Percentiles rank a stretch among this genome's conserved stretches.
These are phyloP conservation scores for Fusarium fracticaudum DNA, from an alignment of 2,329 filamentous ascomycete genomes.

Conservation along the genomic window DNA sequence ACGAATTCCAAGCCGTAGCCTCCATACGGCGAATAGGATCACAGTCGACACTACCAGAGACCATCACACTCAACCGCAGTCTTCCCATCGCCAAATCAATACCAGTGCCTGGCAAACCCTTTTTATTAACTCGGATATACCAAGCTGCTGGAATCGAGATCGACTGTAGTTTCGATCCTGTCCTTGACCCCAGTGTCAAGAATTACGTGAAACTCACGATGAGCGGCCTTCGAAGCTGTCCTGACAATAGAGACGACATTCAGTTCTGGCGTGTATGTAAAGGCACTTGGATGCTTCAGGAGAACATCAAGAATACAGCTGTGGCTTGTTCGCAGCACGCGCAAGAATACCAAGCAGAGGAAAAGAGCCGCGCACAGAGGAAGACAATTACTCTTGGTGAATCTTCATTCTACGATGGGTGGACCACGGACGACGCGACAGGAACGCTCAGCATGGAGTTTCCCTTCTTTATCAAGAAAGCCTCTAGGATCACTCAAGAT, in stretches of 20 bases:
- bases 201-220: conserved; percentile 55
- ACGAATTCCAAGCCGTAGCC: conserved; percentile 76
- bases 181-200: conserved; percentile 82
- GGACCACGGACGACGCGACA: conserved; percentile 74
- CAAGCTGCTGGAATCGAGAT: conserved; percentile 92
- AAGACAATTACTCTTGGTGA: conserved; percentile 80
- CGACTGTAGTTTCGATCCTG: conserved; percentile 78
- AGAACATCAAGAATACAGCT: conserved; percentile 79
- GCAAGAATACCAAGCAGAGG: not conserved
- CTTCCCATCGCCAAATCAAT: conserved; percentile 83
- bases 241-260: conserved; percentile 73
- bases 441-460: conserved; percentile 69
- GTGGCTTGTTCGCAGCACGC: conserved; percentile 81
- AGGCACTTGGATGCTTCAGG: conserved; percentile 90
- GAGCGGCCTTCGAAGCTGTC: conserved; percentile 74
- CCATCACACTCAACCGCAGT: conserved; percentile 69
- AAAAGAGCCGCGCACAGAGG: conserved; percentile 47
- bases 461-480: conserved; percentile 60
- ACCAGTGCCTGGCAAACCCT: conserved; percentile 74
- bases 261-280: conserved; percentile 84
- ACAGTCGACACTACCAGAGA: conserved; percentile 44
- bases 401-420: conserved; percentile 82
- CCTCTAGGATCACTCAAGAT: conserved; percentile 74
- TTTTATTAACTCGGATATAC: conserved; percentile 76
- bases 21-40: conserved; percentile 65